phyloP scores from a whole-genome alignment of 2,329 filamentous ascomycete species.

The Ophiostoma sp. region DNA sequence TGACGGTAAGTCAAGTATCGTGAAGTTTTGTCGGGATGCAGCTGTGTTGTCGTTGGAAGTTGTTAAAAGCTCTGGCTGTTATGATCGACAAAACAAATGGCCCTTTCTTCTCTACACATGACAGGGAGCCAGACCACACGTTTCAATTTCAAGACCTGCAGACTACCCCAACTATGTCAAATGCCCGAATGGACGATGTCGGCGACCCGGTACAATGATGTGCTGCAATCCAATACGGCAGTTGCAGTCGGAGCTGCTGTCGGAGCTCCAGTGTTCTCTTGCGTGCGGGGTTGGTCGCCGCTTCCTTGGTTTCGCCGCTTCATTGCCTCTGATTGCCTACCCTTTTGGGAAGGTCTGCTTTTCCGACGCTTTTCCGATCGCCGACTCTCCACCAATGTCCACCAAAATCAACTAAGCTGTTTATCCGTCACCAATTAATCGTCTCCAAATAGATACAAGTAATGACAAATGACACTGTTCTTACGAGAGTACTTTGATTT shows the following conservation, averaged over 20 bases:
- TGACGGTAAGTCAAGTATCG: neutral
- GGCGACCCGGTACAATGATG: constrained; percentile 8
- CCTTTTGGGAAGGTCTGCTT: neutral
- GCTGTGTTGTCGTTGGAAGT: neutral
- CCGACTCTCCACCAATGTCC: neutral
- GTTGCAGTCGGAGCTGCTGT: neutral
- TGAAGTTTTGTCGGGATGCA: neutral
- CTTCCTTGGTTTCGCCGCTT: neutral
- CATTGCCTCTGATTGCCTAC: neutral
- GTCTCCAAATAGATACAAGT: neutral
- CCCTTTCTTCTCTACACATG: neutral
- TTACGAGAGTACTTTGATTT: neutral
- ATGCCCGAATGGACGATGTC: neutral
- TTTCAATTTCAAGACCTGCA: neutral
- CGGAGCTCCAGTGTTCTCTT: neutral
- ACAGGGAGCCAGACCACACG: neutral
- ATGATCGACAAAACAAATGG: neutral
- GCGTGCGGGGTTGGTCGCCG: neutral
- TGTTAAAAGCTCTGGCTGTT: neutral
- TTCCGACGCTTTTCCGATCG: constrained; percentile 17
- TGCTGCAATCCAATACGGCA: neutral
- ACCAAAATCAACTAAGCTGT: neutral
- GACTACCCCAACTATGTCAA: neutral
- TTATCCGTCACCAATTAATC: neutral
- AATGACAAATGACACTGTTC: neutral